Evolutionary conservation across 2,329 filamentous ascomycete genomes (phyloP), one percentile per base, ranked within the genome.

Genomic region (Microascus cirrosus): DNA sequence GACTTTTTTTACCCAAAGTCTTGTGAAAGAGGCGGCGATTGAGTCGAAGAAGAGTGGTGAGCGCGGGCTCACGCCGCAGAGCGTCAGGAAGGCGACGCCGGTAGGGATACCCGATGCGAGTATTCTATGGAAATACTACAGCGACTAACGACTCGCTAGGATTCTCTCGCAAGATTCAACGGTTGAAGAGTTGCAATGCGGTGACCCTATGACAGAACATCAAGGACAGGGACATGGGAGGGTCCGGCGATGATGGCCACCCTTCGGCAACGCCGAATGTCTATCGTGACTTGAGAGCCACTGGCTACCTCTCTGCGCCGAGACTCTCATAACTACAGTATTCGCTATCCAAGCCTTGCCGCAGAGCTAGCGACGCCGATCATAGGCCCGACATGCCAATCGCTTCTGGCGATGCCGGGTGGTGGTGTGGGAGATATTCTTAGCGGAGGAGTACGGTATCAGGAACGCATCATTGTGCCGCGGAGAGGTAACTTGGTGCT

Each of bases 1-100:
- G 42, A 25, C 34, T n/a, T 18, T 13, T 18, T 25, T 6, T 12
- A n/a, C n/a, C n/a, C 18, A 54, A 63, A 92, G 89, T 51, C 76
- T 95, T 56, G 80, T 95, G 69, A 90, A 87, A 63, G 90, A 94
- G 73, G 87, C 90, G 0, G 79, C 82, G 1, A 93, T 93, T 61
- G 82, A 85, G 65, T 84, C 87, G 55, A 90, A 89, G 66, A 83
- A 86, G 68, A 77, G 82, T 13, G 87, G 88, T 24, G 89, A 94
- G 67, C 82, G 83, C 63, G 81, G 81, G 4, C 77, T 95, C 59
- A 87, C 86, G n/a, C 85, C 87, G 2, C 84, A 84, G 65, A 88
- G 86, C 61, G 81, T 95, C 54, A 84, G 84, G 69, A 92, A 87
- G 68, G 89, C 89, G 53, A 88, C 89, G 2, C 83, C 86, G 70